Percentiles rank a stretch among this genome's conserved stretches.
Evolutionary conservation across 495 filamentous ascomycete species (phyloP).

Genomic region (Lophiostoma macrostomum): DNA sequence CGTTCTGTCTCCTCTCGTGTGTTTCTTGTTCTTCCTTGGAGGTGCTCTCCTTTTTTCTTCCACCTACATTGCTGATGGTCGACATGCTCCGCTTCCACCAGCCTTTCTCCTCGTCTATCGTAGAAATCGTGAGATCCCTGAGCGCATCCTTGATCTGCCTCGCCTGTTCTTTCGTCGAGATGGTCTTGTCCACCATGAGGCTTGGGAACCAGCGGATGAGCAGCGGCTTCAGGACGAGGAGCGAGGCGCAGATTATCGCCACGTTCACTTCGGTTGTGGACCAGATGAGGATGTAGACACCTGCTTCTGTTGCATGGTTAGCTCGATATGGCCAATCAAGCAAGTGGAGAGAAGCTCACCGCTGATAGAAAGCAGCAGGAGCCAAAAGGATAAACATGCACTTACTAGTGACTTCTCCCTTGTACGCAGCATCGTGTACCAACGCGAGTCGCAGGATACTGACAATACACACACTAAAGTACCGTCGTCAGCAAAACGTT

Average conservation of each 20-base stretch:
- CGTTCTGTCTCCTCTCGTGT: too few relatives aligned
- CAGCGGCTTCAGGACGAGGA: conserved; percentile 39
- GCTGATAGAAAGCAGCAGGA: too few relatives aligned
- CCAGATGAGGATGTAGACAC: conserved; percentile 37
- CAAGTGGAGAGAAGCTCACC: too few relatives aligned
- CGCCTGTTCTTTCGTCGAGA: neutral
- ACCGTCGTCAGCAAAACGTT: too few relatives aligned
- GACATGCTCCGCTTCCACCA: too few relatives aligned
- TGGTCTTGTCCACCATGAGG: conserved; percentile 8
- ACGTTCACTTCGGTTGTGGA: conserved; percentile 41
- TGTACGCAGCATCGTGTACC: conserved; percentile 2
- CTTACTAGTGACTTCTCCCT: conserved; percentile 15
- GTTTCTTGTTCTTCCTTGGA: too few relatives aligned
- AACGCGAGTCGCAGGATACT: conserved; percentile 30
- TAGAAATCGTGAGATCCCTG: too few relatives aligned
- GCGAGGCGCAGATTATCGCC: conserved; percentile 42
- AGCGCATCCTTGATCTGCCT: neutral
- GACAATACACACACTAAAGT: conserved; percentile 34
- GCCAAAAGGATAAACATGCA: too few relatives aligned
- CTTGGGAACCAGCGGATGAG: conserved; percentile 34
- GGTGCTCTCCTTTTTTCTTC: too few relatives aligned
- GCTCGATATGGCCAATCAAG: too few relatives aligned
- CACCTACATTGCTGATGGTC: too few relatives aligned
- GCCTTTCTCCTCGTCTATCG: too few relatives aligned
- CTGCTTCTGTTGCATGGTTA: conserved; percentile 22